Evolutionary conservation across 768 basidiomycete species (phyloP).

Genomic region (Leccinum imitatum): DNA sequence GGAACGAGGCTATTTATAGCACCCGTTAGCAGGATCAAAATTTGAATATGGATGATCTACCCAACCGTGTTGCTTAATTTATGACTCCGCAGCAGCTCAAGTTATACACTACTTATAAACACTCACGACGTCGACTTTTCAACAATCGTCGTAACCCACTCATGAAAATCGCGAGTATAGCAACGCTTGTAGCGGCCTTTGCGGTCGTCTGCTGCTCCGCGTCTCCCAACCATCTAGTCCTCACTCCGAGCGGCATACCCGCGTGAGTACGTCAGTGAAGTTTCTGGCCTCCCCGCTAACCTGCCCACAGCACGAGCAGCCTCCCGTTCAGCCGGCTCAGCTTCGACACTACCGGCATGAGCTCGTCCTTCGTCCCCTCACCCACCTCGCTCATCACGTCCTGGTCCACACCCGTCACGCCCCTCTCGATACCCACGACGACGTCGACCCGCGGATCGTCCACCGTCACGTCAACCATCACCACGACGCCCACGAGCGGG

Average conservation of each 20-base stretch:
- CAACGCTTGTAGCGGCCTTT: constrained; percentile 8
- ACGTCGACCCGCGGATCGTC: background rate
- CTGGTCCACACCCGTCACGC: constrained; percentile 19
- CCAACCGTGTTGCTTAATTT: constrained; percentile 13
- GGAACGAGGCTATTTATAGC: background rate
- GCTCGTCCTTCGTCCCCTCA: constrained; percentile 17
- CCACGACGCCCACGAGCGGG: background rate
- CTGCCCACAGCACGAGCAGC: constrained; percentile 22
- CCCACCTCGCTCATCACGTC: constrained; percentile 30
- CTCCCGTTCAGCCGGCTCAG: constrained; percentile 16
- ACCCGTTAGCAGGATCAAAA: background rate
- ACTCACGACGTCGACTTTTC: background rate
- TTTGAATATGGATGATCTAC: constrained; percentile 1
- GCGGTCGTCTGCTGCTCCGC: constrained; percentile 9
- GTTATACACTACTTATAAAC: background rate
- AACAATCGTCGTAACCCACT: background rate
- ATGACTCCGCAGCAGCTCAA: constrained; percentile 16
- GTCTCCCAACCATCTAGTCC: constrained; percentile 1
- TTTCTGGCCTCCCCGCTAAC: background rate
- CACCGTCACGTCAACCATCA: background rate
- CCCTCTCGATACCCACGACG: constrained; percentile 1
- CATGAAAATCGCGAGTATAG: constrained; percentile 18
- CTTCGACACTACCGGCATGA: constrained; percentile 23
- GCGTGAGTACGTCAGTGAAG: constrained; percentile 12
- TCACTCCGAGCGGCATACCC: constrained; percentile 19